A percentile compares a stretch with the other conserved stretches of the same genome.
Conservation (phyloP, 495 filamentous ascomycete genomes). For the Aspergillus kassunensis region DNA sequence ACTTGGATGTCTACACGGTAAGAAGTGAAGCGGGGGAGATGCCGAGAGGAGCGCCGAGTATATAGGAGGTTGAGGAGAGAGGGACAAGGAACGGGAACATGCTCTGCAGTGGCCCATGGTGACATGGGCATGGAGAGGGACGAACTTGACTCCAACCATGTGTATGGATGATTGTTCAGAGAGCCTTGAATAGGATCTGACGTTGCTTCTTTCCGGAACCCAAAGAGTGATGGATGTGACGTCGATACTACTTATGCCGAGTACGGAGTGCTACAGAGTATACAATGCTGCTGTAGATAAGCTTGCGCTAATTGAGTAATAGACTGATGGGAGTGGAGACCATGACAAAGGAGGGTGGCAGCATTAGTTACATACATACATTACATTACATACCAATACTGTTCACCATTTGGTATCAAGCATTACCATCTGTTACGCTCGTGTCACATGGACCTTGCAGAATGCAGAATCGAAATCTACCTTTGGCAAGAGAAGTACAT, state of each 20-base stretch:
- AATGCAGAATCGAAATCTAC: too few relatives aligned
- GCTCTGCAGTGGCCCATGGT: constrained; percentile 1
- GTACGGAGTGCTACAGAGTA: too few relatives aligned
- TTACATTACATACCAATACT: too few relatives aligned
- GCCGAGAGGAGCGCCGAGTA: not conserved
- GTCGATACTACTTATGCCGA: not conserved
- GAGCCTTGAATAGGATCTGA: constrained; percentile 1
- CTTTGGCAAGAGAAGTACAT: too few relatives aligned
- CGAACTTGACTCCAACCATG: not conserved
- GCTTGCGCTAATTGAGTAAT: too few relatives aligned
- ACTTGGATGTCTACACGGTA: not conserved
- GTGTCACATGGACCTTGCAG: too few relatives aligned
- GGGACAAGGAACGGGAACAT: not conserved
- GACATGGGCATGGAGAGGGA: not conserved
- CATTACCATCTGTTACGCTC: too few relatives aligned
- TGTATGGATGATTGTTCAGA: not conserved
- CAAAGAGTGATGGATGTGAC: constrained; percentile 11
- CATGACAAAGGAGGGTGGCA: too few relatives aligned
- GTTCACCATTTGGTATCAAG: too few relatives aligned
- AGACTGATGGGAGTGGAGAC: too few relatives aligned
- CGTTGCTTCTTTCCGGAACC: constrained; percentile 8
- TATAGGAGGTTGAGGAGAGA: not conserved
- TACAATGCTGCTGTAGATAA: too few relatives aligned
- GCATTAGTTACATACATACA: too few relatives aligned
- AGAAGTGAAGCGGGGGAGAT: not conserved